phyloP scores from a whole-genome alignment of 768 basidiomycete species.

The Austroboletus festivus region DNA sequence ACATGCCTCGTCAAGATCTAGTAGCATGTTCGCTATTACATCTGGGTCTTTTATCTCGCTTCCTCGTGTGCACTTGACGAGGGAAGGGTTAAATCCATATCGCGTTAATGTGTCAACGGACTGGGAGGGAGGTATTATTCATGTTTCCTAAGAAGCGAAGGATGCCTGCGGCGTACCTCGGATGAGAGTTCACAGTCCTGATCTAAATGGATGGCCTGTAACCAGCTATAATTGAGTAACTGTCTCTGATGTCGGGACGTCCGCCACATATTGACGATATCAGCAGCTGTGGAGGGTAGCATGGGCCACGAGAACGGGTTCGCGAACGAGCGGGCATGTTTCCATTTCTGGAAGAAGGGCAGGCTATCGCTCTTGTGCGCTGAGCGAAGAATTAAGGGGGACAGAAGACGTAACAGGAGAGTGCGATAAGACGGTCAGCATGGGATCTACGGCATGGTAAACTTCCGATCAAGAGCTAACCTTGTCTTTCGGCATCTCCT shows the following conservation, averaged over 20 bases:
- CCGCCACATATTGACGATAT: slow-evolving; percentile 28
- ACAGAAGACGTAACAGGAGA: neutral
- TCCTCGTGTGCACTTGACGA: slow-evolving; percentile 20
- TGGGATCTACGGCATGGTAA: neutral
- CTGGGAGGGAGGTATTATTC: slow-evolving; percentile 6
- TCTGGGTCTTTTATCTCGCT: slow-evolving; percentile 27
- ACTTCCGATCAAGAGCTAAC: slow-evolving; percentile 12
- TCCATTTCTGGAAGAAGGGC: slow-evolving; percentile 33
- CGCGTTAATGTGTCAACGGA: slow-evolving; percentile 27
- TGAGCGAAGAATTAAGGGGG: neutral
- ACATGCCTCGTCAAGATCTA: slow-evolving; percentile 28
- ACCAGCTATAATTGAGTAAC: slow-evolving; percentile 30
- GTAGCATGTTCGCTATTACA: slow-evolving; percentile 14
- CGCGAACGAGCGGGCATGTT: slow-evolving; percentile 30
- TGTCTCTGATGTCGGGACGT: slow-evolving; percentile 24
- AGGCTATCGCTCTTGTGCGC: slow-evolving; percentile 20
- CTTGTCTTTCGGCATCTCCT: slow-evolving; percentile 25
- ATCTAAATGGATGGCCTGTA: slow-evolving; percentile 29
- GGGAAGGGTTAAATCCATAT: slow-evolving; percentile 23
- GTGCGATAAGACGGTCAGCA: neutral
- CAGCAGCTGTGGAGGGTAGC: slow-evolving; percentile 24
- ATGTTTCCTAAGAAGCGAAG: neutral
- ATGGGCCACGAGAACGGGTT: slow-evolving; percentile 35
- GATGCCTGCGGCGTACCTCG: slow-evolving; percentile 9
- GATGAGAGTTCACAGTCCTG: slow-evolving; percentile 22